Conservation (phyloP, 2,329 filamentous ascomycete genomes). For the Ascocoryne sarcoides region DNA sequence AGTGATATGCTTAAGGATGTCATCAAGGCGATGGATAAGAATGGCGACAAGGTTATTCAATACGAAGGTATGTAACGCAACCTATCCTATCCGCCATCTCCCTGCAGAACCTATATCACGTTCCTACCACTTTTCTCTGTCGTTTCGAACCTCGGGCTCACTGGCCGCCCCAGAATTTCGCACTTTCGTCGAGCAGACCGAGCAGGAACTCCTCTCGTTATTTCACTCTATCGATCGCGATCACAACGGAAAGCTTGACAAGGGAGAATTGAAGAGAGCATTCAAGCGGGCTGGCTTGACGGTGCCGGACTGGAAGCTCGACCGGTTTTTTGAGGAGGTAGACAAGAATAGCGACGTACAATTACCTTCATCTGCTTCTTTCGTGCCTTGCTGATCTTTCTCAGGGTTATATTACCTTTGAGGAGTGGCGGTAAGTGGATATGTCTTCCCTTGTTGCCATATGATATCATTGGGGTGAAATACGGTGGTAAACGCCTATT, state of each 20-base stretch:
- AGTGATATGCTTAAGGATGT: slow-evolving; percentile 76
- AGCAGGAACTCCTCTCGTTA: slow-evolving; percentile 70
- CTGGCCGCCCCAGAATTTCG: slow-evolving; percentile 65
- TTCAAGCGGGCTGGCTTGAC: slow-evolving; percentile 71
- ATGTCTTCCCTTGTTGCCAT: background rate
- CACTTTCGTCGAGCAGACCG: slow-evolving; percentile 77
- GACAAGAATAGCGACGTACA: slow-evolving; percentile 70
- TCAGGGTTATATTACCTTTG: slow-evolving; percentile 65
- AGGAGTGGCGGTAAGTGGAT: slow-evolving; percentile 85
- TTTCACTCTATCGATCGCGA: slow-evolving; percentile 85
- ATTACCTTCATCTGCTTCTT: background rate
- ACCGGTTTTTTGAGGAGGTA: slow-evolving; percentile 81
- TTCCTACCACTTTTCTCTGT: background rate
- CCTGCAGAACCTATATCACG: no score
- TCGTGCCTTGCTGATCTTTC: slow-evolving; percentile 2
- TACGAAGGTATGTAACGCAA: slow-evolving; percentile 70
- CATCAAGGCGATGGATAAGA: slow-evolving; percentile 73
- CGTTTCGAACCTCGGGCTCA: background rate
- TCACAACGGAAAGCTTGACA: slow-evolving; percentile 77
- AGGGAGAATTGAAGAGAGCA: slow-evolving; percentile 70
- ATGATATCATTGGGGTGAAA: no score
- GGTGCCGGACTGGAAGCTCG: slow-evolving; percentile 67
- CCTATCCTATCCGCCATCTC: no score
- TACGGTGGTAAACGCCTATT: no score
- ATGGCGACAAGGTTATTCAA: slow-evolving; percentile 82